A percentile compares a stretch with the other conserved stretches of the same genome.
phyloP scores from a whole-genome alignment of 2,329 filamentous ascomycete genomes.

The Podosphaera fusca region DNA sequence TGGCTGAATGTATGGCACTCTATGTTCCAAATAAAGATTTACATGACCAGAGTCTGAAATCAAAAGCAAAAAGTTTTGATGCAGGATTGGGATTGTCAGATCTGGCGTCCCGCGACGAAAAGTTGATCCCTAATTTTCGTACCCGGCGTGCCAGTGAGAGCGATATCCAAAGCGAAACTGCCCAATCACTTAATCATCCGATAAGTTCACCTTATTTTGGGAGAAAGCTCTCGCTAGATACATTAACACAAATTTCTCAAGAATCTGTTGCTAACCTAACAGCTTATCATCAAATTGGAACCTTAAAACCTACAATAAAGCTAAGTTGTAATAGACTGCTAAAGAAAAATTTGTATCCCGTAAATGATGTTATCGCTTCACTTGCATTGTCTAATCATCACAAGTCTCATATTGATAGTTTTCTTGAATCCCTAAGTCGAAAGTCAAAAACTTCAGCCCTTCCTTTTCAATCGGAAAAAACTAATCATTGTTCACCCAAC shows the following conservation, averaged over 20 bases:
- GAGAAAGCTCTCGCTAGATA: background rate
- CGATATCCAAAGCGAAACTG: slow-evolving; percentile 18
- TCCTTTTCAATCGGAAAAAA: slow-evolving; percentile 13
- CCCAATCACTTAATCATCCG: background rate
- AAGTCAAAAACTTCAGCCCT: slow-evolving; percentile 11
- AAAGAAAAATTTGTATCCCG: slow-evolving; percentile 11
- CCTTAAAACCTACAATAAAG: background rate
- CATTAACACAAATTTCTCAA: background rate
- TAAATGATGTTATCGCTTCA: slow-evolving; percentile 32
- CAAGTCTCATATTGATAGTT: slow-evolving; percentile 13
- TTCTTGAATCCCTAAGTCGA: slow-evolving; percentile 11
- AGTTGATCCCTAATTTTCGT: slow-evolving; percentile 9
- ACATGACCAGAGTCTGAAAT: slow-evolving; percentile 1
- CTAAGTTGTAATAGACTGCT: background rate
- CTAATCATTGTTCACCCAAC: slow-evolving; percentile 8
- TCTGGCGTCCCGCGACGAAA: slow-evolving; percentile 10
- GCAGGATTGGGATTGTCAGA: slow-evolving; percentile 7
- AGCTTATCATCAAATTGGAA: background rate
- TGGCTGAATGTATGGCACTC: slow-evolving; percentile 57
- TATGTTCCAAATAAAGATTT: slow-evolving; percentile 18
- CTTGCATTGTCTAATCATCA: slow-evolving; percentile 11
- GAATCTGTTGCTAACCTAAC: background rate
- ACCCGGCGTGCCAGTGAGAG: slow-evolving; percentile 25
- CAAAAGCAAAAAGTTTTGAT: slow-evolving; percentile 4
- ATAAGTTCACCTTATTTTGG: background rate